phyloP scores from a whole-genome alignment of 78 protist genomes.

The Dictyostelium brefeldianum region DNA sequence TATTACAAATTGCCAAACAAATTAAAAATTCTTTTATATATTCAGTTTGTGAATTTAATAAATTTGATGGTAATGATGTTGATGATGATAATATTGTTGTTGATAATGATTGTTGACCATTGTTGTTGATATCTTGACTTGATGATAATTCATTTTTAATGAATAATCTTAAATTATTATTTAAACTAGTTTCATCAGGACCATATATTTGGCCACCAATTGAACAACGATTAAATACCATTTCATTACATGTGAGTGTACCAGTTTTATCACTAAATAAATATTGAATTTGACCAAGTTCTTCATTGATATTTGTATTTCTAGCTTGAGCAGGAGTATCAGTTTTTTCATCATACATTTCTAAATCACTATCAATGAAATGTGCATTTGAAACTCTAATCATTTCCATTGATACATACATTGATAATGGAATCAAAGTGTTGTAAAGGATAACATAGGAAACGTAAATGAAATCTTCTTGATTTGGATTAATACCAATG shows the following conservation, averaged over 20 bases:
- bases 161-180: background rate
- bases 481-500: background rate
- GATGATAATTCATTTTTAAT: background rate
- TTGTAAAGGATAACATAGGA: slow-evolving; percentile 95
- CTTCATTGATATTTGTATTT: slow-evolving; percentile 92
- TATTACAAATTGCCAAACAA: slow-evolving; percentile 87
- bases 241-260: slow-evolving; percentile 96
- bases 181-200: background rate
- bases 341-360: slow-evolving; percentile 63
- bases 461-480: slow-evolving; percentile 62
- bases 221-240: slow-evolving; percentile 93
- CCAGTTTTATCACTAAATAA: slow-evolving; percentile 99
- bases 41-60: background rate
- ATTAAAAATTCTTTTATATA: slow-evolving; percentile 50
- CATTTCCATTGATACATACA: slow-evolving; percentile 95
- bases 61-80: background rate
- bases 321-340: slow-evolving; percentile 85
- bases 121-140: background rate
- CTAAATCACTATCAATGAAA: slow-evolving; percentile 76
- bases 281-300: slow-evolving; percentile 86
- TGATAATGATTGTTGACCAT: background rate
- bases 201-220: slow-evolving; percentile 78
- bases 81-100: background rate
- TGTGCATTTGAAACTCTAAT: slow-evolving; percentile 88
- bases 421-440: slow-evolving; percentile 93